Conservation (phyloP, 1,284 basidiomycete genomes). For the Moniliophthora roreri region DNA sequence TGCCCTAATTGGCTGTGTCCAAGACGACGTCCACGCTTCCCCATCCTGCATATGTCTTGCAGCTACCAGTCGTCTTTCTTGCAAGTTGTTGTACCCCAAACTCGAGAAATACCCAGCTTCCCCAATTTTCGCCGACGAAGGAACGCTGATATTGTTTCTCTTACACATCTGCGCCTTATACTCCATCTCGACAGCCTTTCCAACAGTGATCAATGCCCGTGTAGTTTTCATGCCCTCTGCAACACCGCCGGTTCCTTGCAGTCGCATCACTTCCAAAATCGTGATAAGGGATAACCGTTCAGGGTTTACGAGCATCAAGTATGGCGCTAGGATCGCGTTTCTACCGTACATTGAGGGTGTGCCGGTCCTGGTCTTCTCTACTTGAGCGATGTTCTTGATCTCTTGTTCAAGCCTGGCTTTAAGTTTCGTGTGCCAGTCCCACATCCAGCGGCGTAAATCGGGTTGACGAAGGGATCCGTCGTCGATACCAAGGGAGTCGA, state of each 20-base stretch:
- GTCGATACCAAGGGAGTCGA: slow-evolving; percentile 59
- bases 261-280: slow-evolving; percentile 88
- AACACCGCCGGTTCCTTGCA: slow-evolving; percentile 78
- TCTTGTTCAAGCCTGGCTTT: slow-evolving; percentile 54
- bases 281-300: slow-evolving; percentile 87
- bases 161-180: slow-evolving; percentile 84
- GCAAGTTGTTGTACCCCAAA: slow-evolving; percentile 56
- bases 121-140: slow-evolving; percentile 27
- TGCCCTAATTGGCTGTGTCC: slow-evolving; percentile 79
- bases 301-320: slow-evolving; percentile 74
- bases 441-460: slow-evolving; percentile 82
- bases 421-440: slow-evolving; percentile 80
- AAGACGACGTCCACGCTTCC: slow-evolving; percentile 75
- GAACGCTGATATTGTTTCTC: slow-evolving; percentile 59
- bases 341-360: too few relatives aligned
- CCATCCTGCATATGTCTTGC: slow-evolving; percentile 64
- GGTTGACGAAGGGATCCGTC: slow-evolving; percentile 48
- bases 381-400: slow-evolving; percentile 47
- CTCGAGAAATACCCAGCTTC: slow-evolving; percentile 55
- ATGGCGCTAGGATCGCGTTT: slow-evolving; percentile 41
- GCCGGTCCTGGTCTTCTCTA: slow-evolving; percentile 28
- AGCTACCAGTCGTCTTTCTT: slow-evolving; percentile 60
- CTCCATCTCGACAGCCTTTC: slow-evolving; percentile 86
- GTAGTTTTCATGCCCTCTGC: slow-evolving; percentile 90
- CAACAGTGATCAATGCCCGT: slow-evolving; percentile 80